Base-by-base conservation (phyloP, 345 rosid genomes). In the Boechera stricta region DNA sequence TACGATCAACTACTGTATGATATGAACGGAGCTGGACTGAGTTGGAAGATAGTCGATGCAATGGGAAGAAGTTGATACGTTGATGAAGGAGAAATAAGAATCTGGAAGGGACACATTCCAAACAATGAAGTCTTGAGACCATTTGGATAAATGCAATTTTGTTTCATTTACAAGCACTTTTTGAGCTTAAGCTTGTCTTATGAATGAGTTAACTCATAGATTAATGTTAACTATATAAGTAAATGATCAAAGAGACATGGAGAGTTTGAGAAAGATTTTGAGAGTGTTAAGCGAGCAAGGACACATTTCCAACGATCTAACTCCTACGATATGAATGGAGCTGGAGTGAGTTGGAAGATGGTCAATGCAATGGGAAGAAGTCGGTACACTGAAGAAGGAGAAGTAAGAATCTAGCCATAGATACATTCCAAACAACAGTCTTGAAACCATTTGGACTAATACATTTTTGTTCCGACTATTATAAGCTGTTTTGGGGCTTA, bases 21-120 rank as follows among this genome's bases (percentile, higher is more conserved):
- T 24, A 28, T 72, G 77, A 32, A 77, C 4, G 77, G 72, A 49
- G 44, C 77, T 36, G 77, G 77, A 12, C 31, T 72, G 32, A 38
- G 77, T 45, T 77, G 81, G 81, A 77, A 77, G 56, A 71, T 72
- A 18, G 66, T 72, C 4, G 62, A 77, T 57, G 81, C 77, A 10
- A 77, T 77, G 77, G 67, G 61, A 36, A 64, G 12, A 28, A 64
- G 35, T 16, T 61, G 69, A 6, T 39, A 62, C 38, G 52, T 45
- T 16, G 35, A 52, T 48, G 32, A 53, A 49, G 18, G 54, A 39
- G 33, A 75, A 67, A 60, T 55, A 47, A 47, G 58, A 64, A 12
- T 31, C 44, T 64, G 41, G 26, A 48, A 49, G 33, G 11, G 71
- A 48, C 6, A 32, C 57, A 33, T 66, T 10, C 70, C 41, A 54